Base-by-base conservation (phyloP, 352 stramenopile genomes). In the Pythium myriotylum region DNA sequence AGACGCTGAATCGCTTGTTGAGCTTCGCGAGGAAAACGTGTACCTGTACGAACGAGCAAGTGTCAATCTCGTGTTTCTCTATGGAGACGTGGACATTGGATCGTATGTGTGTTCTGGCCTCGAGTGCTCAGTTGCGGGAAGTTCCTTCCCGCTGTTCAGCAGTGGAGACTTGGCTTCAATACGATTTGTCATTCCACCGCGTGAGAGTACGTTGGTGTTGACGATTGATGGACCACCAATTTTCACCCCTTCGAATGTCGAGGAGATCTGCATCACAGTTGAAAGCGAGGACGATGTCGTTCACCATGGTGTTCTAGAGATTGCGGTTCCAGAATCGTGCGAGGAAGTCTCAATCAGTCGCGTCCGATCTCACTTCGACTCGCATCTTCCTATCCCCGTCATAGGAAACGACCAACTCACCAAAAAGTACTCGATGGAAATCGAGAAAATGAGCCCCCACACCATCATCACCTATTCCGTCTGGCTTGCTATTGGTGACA, bases 31-130 rank as follows among this genome's bases (percentile, higher is more conserved):
- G 39, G 76, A 43, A 13, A 77, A 87, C 37, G 76, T 90, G 37
- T 81, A 84, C 48, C 43, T 90, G 17, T 73, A 87, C 46, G 79
- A 89, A 29, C 79, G 82, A 23, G 79, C 73, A 20, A 77, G 68
- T 7, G 70, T 81, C 0, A 79, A 76, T 33, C 50, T 89, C 8
- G 70, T 81, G 22, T 89, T 86, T 37, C 43, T 77, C 9, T 72
- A 86, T 24, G 69, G 63, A 4, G 65, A 68, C 23, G 62, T 92
- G 20, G 67, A 67, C 2, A 65, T 86, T 20, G 80, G 83, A 2
- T 33, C 39, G 3, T 92, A 90, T 56, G 67, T 65, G 5, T 92
- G 83, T 55, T 74, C 66, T 20, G 54, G 69, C 7, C 67, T 90
- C 16, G 79, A 88, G 41, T 90, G 83, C 40, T 58, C 81, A 0